Percentiles rank a stretch among this genome's conserved stretches.
Conservation (phyloP, 495 filamentous ascomycete species). For the Mytilinidion resinicola region DNA sequence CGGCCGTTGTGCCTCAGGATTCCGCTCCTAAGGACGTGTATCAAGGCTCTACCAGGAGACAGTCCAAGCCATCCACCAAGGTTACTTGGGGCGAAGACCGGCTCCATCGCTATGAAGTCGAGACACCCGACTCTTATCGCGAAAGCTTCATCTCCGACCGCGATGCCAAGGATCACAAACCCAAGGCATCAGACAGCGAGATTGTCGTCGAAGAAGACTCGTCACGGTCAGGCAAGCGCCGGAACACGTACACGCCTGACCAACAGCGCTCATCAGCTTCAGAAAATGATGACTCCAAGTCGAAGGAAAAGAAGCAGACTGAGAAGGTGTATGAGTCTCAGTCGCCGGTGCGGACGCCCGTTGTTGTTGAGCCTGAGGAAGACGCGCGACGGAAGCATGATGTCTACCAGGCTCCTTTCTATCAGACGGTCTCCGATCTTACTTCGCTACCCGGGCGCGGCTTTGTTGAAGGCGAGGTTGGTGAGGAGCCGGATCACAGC, state of each 20-base stretch:
- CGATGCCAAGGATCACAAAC: conserved; percentile 10
- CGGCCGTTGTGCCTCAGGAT: conserved; percentile 17
- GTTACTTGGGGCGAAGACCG: conserved; percentile 40
- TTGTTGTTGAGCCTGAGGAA: conserved; percentile 3
- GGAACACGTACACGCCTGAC: conserved; percentile 12
- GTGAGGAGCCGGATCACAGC: conserved; percentile 14
- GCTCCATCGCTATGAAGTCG: conserved; percentile 34
- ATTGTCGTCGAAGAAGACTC: conserved; percentile 24
- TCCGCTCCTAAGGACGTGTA: conserved; percentile 6
- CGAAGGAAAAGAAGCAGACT: neutral
- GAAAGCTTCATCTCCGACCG: conserved; percentile 26
- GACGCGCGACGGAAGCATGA: neutral
- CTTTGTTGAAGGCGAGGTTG: conserved; percentile 27
- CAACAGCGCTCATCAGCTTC: neutral
- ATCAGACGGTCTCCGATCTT: conserved; percentile 29
- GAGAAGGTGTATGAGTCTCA: conserved; percentile 8
- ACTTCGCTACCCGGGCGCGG: conserved; percentile 16
- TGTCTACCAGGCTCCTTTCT: conserved; percentile 24
- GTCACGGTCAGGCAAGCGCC: conserved; percentile 13
- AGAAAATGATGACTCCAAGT: neutral
- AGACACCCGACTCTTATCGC: conserved; percentile 31
- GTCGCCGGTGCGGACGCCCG: conserved; percentile 2
- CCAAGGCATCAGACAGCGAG: conserved; percentile 12
- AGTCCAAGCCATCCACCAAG: conserved; percentile 5
- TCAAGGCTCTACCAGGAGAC: neutral